Conservation (phyloP, 2,329 filamentous ascomycete species). For the Apiospora malaysiana region DNA sequence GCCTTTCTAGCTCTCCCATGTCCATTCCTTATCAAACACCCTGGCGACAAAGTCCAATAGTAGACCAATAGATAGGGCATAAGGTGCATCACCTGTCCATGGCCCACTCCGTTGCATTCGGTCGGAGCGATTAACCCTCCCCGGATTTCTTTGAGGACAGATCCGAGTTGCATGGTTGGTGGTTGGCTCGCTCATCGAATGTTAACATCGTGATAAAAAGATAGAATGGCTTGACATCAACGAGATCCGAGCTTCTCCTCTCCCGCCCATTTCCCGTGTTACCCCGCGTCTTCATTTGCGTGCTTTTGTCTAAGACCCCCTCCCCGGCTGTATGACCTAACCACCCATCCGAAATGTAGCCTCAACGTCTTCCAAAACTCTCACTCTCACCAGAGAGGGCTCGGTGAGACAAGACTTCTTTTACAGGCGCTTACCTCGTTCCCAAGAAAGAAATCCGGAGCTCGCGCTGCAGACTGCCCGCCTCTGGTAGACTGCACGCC, state of each 20-base stretch:
- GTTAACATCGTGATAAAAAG: background rate
- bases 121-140: background rate
- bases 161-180: background rate
- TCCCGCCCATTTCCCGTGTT: conserved; percentile 9
- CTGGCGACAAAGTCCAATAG: background rate
- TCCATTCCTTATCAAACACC: background rate
- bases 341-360: background rate
- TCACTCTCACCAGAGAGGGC: background rate
- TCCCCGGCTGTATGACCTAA: background rate
- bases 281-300: conserved; percentile 1
- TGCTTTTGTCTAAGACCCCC: conserved; percentile 10
- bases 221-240: background rate
- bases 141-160: background rate
- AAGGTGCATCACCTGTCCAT: background rate
- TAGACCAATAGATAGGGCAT: background rate
- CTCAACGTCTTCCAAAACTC: background rate
- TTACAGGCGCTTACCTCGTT: background rate
- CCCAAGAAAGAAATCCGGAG: background rate
- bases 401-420: background rate
- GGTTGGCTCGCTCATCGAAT: background rate
- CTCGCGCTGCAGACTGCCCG: background rate
- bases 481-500: background rate
- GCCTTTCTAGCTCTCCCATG: background rate
- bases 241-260: conserved; percentile 5
- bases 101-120: background rate